These are phyloP conservation scores for Termitomyces sp. DNA, from an alignment of 768 basidiomycete species.

Conservation along the genomic window DNA sequence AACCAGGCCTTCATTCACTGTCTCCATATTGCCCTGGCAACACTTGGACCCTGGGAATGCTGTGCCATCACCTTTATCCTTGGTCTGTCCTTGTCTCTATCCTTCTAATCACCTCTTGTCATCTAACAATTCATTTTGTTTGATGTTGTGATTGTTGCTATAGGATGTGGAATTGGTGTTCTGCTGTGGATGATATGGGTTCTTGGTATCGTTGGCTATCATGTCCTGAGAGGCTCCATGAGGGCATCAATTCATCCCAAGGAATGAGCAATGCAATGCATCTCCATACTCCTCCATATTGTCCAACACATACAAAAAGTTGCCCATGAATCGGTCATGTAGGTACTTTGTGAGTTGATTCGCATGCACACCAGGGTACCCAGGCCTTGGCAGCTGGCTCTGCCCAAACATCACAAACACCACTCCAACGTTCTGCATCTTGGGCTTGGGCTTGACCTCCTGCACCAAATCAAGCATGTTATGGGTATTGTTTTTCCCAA, in stretches of 20 bases:
- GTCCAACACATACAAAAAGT: constrained; percentile 55
- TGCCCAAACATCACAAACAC: constrained; percentile 97
- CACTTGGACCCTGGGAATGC: constrained; percentile 81
- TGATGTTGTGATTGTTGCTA: background rate
- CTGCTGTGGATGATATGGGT: constrained; percentile 81
- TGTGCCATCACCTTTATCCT: constrained; percentile 80
- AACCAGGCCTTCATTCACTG: constrained; percentile 50
- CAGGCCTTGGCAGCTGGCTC: constrained; percentile 40
- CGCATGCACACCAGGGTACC: constrained; percentile 45
- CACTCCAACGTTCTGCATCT: constrained; percentile 67
- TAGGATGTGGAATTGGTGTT: constrained; percentile 84
- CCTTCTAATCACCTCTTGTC: background rate
- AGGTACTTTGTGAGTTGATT: constrained; percentile 79
- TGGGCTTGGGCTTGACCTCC: constrained; percentile 64
- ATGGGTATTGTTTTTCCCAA: constrained; percentile 75
- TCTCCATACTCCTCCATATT: constrained; percentile 39
- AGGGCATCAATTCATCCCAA: constrained; percentile 75
- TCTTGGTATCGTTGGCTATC: constrained; percentile 55
- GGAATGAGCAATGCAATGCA: constrained; percentile 84
- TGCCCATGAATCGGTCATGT: constrained; percentile 70
- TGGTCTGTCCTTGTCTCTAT: constrained; percentile 33
- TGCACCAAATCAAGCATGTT: constrained; percentile 93
- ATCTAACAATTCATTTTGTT: background rate
- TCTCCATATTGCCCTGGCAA: constrained; percentile 60
- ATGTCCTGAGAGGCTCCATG: constrained; percentile 47